Evolutionary conservation across 75 land plant species (phyloP).

Genomic region (Pseudotsuga menziesii): DNA sequence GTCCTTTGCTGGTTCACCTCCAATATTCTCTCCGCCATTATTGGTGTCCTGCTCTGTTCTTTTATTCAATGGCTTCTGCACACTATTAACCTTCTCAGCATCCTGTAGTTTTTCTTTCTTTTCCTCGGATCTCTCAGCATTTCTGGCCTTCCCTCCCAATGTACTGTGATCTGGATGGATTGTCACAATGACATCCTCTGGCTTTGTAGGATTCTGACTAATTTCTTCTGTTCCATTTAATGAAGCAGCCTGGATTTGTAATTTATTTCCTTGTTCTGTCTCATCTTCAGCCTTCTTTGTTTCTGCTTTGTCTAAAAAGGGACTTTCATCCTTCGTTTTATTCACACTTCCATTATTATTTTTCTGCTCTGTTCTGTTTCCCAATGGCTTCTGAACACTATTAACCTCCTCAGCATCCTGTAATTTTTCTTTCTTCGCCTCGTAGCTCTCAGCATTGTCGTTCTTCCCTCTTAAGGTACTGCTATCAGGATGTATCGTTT

Average conservation of each 20-base stretch:
- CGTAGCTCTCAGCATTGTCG: neutral
- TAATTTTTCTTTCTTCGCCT: neutral
- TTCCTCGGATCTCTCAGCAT: neutral
- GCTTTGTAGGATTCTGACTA: too few species aligned
- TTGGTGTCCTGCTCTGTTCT: neutral
- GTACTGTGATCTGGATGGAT: too few species aligned
- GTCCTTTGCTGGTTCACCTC: constrained; percentile 10
- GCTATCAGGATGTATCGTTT: too few species aligned
- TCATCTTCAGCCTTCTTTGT: neutral
- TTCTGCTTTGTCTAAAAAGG: too few species aligned
- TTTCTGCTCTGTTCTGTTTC: too few species aligned
- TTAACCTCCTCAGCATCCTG: neutral
- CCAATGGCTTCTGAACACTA: neutral
- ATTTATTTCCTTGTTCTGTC: too few species aligned
- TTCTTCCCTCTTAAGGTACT: neutral
- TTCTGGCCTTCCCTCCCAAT: neutral
- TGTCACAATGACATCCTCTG: too few species aligned
- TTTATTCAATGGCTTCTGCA: neutral
- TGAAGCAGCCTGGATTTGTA: too few species aligned
- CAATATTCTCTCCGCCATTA: constrained; percentile 8
- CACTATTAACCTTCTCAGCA: neutral
- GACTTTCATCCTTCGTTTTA: too few species aligned
- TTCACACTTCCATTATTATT: too few species aligned
- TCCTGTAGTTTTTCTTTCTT: neutral
- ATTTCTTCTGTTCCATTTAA: too few species aligned